Percentiles rank a stretch among this genome's conserved stretches.
Conservation (phyloP, 495 filamentous ascomycete genomes). For the Chaetomium fimeti region DNA sequence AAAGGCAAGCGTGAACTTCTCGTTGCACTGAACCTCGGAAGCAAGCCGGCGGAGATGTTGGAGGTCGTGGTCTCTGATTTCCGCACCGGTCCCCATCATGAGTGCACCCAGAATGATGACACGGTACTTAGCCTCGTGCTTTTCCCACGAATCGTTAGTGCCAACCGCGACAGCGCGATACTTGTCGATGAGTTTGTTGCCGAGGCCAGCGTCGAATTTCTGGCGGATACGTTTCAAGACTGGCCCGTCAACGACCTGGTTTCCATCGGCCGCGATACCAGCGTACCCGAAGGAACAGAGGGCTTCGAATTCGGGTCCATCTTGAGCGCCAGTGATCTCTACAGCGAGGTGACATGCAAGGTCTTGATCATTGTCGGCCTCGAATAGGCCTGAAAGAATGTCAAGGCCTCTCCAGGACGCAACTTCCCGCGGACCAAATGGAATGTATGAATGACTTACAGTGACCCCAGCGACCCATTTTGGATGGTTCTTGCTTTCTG, state of each 20-base stretch:
- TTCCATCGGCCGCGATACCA: not conserved
- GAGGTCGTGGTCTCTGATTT: slow-evolving; percentile 24
- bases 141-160: not conserved
- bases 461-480: slow-evolving; percentile 15
- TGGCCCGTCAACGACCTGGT: not conserved
- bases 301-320: not conserved
- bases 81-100: slow-evolving; percentile 24
- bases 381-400: not conserved
- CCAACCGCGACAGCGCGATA: not conserved
- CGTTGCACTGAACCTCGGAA: slow-evolving; percentile 12
- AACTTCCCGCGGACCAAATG: not conserved
- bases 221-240: not conserved
- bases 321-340: slow-evolving; percentile 1
- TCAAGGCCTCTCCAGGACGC: not conserved
- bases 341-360: not conserved
- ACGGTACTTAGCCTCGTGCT: slow-evolving; percentile 17
- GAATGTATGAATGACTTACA: not conserved
- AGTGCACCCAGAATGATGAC: slow-evolving; percentile 24
- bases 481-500: not conserved
- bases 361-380: not conserved
- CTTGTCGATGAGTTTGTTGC: not conserved
- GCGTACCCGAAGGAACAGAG: not conserved
- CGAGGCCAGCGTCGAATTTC: slow-evolving; percentile 5
- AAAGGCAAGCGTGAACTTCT: not conserved
- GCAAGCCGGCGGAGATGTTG: slow-evolving; percentile 18